A percentile compares a stretch with the other conserved stretches of the same genome.
phyloP scores from a whole-genome alignment of 306 rosid genomes.

The Dalbergia oliveri region DNA sequence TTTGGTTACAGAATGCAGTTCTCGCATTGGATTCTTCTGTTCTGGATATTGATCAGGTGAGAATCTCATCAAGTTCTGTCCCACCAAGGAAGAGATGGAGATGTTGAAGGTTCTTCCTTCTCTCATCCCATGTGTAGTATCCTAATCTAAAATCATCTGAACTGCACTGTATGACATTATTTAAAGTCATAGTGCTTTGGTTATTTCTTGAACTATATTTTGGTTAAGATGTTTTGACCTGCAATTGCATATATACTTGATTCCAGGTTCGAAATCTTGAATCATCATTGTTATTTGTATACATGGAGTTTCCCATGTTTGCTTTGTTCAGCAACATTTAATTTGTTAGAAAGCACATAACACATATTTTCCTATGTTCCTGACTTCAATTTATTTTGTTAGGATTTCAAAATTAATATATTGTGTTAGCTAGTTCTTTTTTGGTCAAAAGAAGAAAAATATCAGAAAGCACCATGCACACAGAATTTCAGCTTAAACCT shows the following conservation, averaged over 20 bases:
- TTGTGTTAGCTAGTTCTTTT: constrained; percentile 20
- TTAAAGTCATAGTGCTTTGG: constrained; percentile 28
- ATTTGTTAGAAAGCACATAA: not conserved
- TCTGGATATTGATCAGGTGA: constrained; percentile 76
- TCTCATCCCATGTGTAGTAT: constrained; percentile 3
- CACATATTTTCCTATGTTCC: not conserved
- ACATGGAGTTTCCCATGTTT: constrained; percentile 18
- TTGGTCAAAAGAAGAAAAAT: constrained; percentile 1
- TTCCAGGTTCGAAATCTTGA: constrained; percentile 12
- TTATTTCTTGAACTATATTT: constrained; percentile 29
- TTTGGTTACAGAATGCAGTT: constrained; percentile 73
- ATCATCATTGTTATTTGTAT: not conserved
- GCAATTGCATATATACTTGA: constrained; percentile 6
- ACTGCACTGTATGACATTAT: constrained; percentile 24
- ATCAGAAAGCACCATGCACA: not conserved
- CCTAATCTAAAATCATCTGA: constrained; percentile 1
- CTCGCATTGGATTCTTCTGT: constrained; percentile 59
- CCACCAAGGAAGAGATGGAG: constrained; percentile 98
- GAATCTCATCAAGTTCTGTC: constrained; percentile 97
- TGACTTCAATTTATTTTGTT: constrained; percentile 25
- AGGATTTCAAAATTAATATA: constrained; percentile 31
- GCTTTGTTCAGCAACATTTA: constrained; percentile 7
- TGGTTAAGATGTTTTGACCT: constrained; percentile 25
- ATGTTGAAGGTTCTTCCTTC: constrained; percentile 69
- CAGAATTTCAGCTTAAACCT: constrained; percentile 4